Conservation (phyloP, 2,329 filamentous ascomycete species). For the Aplosporella prunicola region DNA sequence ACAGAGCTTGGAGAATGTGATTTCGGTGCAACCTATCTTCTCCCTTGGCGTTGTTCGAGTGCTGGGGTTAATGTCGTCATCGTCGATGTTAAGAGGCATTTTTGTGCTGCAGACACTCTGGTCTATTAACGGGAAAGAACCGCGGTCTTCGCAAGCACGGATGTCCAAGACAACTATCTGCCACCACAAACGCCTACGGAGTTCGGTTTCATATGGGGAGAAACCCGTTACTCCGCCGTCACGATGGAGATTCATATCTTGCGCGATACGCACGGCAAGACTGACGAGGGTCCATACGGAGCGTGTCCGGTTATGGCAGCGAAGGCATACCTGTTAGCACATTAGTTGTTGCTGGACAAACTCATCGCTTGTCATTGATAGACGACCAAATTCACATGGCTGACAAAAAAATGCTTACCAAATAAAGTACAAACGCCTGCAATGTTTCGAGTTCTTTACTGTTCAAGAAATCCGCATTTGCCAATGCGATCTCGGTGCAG, state of each 20-base stretch:
- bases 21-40: constrained; percentile 26
- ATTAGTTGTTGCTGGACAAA: no score
- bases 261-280: constrained; percentile 50
- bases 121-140: constrained; percentile 8
- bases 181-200: constrained; percentile 51
- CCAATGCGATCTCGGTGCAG: constrained; percentile 37
- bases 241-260: constrained; percentile 52
- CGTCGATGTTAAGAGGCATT: constrained; percentile 40
- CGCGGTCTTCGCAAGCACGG: constrained; percentile 23
- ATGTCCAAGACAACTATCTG: constrained; percentile 46
- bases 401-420: no score
- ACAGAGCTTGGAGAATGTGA: constrained; percentile 29
- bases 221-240: constrained; percentile 46
- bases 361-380: no score
- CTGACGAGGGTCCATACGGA: constrained; percentile 57
- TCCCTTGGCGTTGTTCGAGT: constrained; percentile 16
- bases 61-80: constrained; percentile 34
- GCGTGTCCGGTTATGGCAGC: constrained; percentile 37
- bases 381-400: no score
- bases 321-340: constrained; percentile 30
- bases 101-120: constrained; percentile 21
- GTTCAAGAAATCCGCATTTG: constrained; percentile 58
- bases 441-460: constrained; percentile 55
- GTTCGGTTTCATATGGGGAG: constrained; percentile 48
- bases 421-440: constrained; percentile 58